These are phyloP conservation scores for Hsuehochloa calcarea DNA, from an alignment of 176 grass and related monocot species.

Conservation along the genomic window DNA sequence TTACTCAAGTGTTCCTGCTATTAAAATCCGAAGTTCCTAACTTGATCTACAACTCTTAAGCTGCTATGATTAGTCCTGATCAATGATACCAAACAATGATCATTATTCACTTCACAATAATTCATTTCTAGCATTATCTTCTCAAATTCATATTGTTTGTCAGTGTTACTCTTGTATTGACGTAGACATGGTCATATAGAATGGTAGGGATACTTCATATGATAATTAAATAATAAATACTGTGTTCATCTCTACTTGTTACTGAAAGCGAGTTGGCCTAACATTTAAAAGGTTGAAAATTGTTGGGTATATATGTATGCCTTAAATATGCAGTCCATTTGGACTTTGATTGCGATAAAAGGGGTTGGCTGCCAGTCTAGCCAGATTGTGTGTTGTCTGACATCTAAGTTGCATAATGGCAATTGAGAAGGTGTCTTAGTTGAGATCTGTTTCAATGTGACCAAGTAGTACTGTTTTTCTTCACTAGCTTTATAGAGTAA, in stretches of 20 bases:
- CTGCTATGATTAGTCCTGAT: background rate
- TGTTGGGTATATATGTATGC: constrained; percentile 3
- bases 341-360: constrained; percentile 18
- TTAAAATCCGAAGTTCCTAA: background rate
- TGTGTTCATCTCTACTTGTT: constrained; percentile 16
- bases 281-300: background rate
- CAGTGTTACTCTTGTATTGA: constrained; percentile 15
- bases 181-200: constrained; percentile 26
- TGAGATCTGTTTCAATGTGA: constrained; percentile 4
- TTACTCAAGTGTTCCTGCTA: background rate
- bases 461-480: constrained; percentile 14
- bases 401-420: background rate
- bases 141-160: constrained; percentile 21
- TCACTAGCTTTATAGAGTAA: background rate
- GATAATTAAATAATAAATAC: constrained; percentile 2
- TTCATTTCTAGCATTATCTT: constrained; percentile 5
- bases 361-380: background rate
- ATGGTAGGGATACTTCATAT: constrained; percentile 14
- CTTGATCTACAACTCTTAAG: background rate
- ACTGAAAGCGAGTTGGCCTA: constrained; percentile 8
- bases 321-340: constrained; percentile 29
- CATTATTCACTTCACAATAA: constrained; percentile 5
- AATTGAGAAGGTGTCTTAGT: constrained; percentile 6
- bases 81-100: background rate
- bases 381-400: background rate